Percentiles rank a stretch among this genome's conserved stretches.
phyloP scores from a whole-genome alignment of 2,329 filamentous ascomycete species.

The Periglandula ipomoeae region DNA sequence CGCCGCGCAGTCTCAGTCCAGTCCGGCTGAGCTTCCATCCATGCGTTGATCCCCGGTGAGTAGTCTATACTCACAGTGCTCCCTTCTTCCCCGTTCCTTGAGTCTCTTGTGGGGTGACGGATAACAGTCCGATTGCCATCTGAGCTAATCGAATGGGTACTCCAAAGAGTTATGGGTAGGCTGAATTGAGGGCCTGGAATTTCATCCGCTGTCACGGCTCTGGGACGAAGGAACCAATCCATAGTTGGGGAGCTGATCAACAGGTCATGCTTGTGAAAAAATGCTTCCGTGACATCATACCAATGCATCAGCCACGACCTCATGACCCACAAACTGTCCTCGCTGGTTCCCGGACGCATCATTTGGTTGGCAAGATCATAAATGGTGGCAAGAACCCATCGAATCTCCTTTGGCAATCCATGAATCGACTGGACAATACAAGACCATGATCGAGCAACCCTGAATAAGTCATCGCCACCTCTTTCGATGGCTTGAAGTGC shows the following conservation, averaged over 20 bases:
- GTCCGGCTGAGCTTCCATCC: conserved; percentile 8
- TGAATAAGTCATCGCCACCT: conserved; percentile 17
- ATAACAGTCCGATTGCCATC: conserved; percentile 5
- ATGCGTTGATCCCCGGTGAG: conserved; percentile 1
- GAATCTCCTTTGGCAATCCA: conserved; percentile 18
- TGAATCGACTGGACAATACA: conserved; percentile 17
- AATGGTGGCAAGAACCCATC: conserved; percentile 22
- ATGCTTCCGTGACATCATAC: conserved; percentile 17
- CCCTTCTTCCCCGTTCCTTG: neutral
- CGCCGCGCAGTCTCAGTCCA: neutral
- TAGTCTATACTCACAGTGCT: neutral
- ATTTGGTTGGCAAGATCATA: conserved; percentile 23
- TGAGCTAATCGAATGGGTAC: neutral
- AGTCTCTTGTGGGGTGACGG: neutral
- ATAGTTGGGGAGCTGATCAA: conserved; percentile 10
- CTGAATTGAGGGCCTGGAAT: neutral
- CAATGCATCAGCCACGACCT: conserved; percentile 21
- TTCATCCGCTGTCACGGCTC: neutral
- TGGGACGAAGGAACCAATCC: conserved; percentile 19
- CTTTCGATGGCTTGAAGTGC: conserved; percentile 14
- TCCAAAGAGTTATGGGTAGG: neutral
- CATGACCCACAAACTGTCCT: conserved; percentile 15
- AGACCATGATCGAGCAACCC: conserved; percentile 21
- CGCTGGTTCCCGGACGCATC: conserved; percentile 12
- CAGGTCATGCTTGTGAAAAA: conserved; percentile 15